A percentile compares a stretch with the other conserved stretches of the same genome.
These are phyloP conservation scores for Fusarium torulosum DNA, from an alignment of 2,329 filamentous ascomycete genomes.

Conservation along the genomic window DNA sequence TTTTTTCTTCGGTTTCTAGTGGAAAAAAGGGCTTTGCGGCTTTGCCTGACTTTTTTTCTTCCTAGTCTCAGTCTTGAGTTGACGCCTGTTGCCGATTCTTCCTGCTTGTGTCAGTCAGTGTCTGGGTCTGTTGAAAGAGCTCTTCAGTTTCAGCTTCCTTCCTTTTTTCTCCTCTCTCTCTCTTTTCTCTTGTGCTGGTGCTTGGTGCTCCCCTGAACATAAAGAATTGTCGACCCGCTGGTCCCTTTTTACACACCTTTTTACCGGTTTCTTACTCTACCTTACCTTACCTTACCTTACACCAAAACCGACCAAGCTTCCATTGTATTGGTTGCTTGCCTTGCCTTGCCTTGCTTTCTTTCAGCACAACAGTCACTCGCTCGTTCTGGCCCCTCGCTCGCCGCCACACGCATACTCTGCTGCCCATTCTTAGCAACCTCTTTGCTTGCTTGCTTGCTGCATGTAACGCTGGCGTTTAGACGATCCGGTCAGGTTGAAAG, in stretches of 20 bases:
- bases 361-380: conserved; percentile 12
- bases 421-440: conserved; percentile 46
- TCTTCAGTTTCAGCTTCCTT: conserved; percentile 16
- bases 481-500: conserved; percentile 16
- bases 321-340: conserved; percentile 20
- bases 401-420: conserved; percentile 36
- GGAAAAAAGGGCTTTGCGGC: conserved; percentile 26
- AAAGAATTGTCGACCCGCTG: conserved; percentile 30
- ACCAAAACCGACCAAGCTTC: conserved; percentile 19
- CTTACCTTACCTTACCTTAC: conserved; percentile 7
- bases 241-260: conserved; percentile 23
- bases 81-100: conserved; percentile 24
- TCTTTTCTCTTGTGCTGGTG: conserved; percentile 2
- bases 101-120: conserved; percentile 9
- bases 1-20: conserved; percentile 5
- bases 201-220: conserved; percentile 18
- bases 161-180: neutral
- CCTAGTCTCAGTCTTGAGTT: conserved; percentile 4
- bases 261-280: conserved; percentile 9
- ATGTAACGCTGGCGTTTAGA: conserved; percentile 49
- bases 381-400: conserved; percentile 15
- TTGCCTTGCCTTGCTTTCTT: conserved; percentile 14
- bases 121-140: neutral
- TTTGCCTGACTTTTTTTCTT: conserved; percentile 31
- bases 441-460: conserved; percentile 39